Conservation (phyloP, 768 basidiomycete genomes). For the Multifurca ochricompacta region DNA sequence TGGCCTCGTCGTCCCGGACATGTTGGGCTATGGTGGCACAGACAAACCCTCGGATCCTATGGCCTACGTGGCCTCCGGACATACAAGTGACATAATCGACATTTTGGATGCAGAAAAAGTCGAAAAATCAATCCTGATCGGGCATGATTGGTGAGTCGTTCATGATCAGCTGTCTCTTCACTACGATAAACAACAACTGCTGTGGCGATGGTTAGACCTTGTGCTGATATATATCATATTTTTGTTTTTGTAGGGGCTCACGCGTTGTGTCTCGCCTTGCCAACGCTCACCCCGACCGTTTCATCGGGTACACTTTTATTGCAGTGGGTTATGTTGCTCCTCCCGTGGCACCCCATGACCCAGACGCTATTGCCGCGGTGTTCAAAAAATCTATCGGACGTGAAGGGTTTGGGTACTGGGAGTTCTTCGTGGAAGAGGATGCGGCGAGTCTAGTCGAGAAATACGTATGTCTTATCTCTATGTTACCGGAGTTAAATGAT, state of each 20-base stretch:
- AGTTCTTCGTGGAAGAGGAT: constrained; percentile 31
- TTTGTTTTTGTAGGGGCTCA: constrained; percentile 37
- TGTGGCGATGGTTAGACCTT: too few species aligned
- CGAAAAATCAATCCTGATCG: constrained; percentile 31
- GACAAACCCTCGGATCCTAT: constrained; percentile 21
- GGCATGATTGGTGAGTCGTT: constrained; percentile 39
- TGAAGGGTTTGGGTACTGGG: constrained; percentile 32
- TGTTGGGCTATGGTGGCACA: constrained; percentile 21
- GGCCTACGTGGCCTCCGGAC: constrained; percentile 25
- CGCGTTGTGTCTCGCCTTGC: constrained; percentile 30
- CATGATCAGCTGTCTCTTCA: not conserved
- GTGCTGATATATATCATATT: too few species aligned
- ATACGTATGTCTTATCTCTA: constrained; percentile 28
- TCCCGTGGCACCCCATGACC: constrained; percentile 3
- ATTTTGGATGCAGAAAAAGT: constrained; percentile 34
- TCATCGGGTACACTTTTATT: constrained; percentile 35
- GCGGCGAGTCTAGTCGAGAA: constrained; percentile 31
- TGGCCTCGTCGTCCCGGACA: constrained; percentile 18
- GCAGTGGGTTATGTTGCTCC: constrained; percentile 33
- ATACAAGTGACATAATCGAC: constrained; percentile 34
- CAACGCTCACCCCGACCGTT: constrained; percentile 33
- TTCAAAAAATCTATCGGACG: constrained; percentile 24
- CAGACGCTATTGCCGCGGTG: constrained; percentile 21
- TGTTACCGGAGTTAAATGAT: not conserved
- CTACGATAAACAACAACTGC: too few species aligned